Conservation (phyloP, 768 basidiomycete genomes). For the Russula sp. region DNA sequence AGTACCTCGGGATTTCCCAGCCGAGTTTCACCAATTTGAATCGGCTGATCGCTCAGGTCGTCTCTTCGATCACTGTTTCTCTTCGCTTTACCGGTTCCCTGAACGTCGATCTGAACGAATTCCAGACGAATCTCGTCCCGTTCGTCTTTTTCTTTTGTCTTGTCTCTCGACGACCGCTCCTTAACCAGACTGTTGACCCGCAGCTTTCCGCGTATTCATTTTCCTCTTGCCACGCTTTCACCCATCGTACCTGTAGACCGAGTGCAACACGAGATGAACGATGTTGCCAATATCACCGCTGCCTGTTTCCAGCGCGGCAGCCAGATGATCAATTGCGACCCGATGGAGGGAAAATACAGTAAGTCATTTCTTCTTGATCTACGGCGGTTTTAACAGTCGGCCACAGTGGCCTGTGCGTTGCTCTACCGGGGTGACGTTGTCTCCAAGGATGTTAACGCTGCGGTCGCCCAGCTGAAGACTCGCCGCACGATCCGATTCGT, state of each 20-base stretch:
- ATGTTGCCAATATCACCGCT: conserved; percentile 41
- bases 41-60: conserved; percentile 64
- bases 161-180: not conserved
- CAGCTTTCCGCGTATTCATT: conserved; percentile 62
- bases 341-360: conserved; percentile 77
- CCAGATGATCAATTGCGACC: conserved; percentile 77
- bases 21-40: conserved; percentile 64
- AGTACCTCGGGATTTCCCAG: conserved; percentile 52
- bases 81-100: conserved; percentile 62
- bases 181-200: not conserved
- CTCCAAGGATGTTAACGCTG: conserved; percentile 73
- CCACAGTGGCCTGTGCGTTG: conserved; percentile 59
- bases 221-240: conserved; percentile 64
- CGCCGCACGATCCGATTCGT: conserved; percentile 78
- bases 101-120: conserved; percentile 52
- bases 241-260: conserved; percentile 61
- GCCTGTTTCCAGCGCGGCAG: conserved; percentile 19
- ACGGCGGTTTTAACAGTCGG: not conserved
- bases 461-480: conserved; percentile 71
- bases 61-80: conserved; percentile 44
- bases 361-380: conserved; percentile 28
- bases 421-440: conserved; percentile 76
- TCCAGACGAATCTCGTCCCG: conserved; percentile 51
- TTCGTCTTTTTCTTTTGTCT: conserved; percentile 34
- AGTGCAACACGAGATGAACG: conserved; percentile 66